These are phyloP conservation scores for Cutaneotrichosporon mucoides DNA, from an alignment of 1,284 basidiomycete genomes.

Conservation along the genomic window DNA sequence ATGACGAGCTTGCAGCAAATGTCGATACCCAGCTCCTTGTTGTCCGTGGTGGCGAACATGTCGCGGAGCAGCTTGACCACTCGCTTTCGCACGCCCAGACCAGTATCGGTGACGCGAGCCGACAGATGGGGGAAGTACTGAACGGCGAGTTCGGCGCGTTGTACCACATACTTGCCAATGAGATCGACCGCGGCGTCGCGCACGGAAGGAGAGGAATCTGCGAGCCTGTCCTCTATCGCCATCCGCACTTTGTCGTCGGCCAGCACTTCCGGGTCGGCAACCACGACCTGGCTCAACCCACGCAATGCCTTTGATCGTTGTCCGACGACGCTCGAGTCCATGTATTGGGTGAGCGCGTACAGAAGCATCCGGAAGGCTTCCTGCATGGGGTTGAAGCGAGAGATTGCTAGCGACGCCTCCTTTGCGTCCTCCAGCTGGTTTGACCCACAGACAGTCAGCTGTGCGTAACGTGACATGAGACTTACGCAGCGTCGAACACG, in stretches of 20 bases:
- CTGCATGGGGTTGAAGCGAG: slow-evolving; percentile 65
- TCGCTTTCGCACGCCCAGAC: slow-evolving; percentile 85
- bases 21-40: slow-evolving; percentile 63
- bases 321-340: slow-evolving; percentile 76
- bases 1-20: slow-evolving; percentile 74
- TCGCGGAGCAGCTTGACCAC: slow-evolving; percentile 88
- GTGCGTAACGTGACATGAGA: background rate
- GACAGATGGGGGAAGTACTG: slow-evolving; percentile 82
- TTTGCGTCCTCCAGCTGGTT: slow-evolving; percentile 27
- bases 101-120: slow-evolving; percentile 85
- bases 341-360: slow-evolving; percentile 63
- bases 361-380: slow-evolving; percentile 76
- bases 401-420: slow-evolving; percentile 62
- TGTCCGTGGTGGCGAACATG: slow-evolving; percentile 64
- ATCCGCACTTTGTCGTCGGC: slow-evolving; percentile 57
- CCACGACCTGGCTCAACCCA: slow-evolving; percentile 77
- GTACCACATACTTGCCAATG: slow-evolving; percentile 90
- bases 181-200: slow-evolving; percentile 93
- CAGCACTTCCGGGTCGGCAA: slow-evolving; percentile 77
- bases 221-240: slow-evolving; percentile 80
- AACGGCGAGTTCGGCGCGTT: slow-evolving; percentile 73
- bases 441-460: slow-evolving; percentile 28
- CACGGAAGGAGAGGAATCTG: slow-evolving; percentile 86
- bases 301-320: slow-evolving; percentile 86
- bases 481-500: slow-evolving; percentile 37